Conservation (phyloP, 345 rosid genomes). For the Gossypium anomalum region DNA sequence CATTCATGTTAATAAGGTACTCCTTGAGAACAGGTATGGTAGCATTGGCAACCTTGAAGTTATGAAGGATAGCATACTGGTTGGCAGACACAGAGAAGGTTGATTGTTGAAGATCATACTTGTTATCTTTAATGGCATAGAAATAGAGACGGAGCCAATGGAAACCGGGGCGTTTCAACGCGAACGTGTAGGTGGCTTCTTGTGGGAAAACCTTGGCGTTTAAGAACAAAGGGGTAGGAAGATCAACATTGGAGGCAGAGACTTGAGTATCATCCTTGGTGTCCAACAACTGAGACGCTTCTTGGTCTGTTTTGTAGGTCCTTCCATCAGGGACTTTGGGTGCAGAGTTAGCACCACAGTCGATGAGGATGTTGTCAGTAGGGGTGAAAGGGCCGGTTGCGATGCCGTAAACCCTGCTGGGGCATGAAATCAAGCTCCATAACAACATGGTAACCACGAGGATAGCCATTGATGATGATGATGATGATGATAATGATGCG, state of each 20-base stretch:
- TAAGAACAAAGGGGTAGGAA: conserved; percentile 50
- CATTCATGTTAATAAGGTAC: conserved; percentile 52
- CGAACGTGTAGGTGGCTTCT: conserved; percentile 51
- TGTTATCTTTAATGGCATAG: conserved; percentile 35
- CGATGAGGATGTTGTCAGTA: conserved; percentile 51
- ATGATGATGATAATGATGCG: conserved; percentile 15
- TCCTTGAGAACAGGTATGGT: conserved; percentile 43
- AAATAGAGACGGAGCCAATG: conserved; percentile 80
- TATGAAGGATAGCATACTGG: conserved; percentile 56
- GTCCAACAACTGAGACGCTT: conserved; percentile 36
- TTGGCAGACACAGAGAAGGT: conserved; percentile 52
- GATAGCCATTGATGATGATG: background rate
- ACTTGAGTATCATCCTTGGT: conserved; percentile 44
- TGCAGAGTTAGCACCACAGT: conserved; percentile 48
- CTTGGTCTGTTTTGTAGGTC: conserved; percentile 56
- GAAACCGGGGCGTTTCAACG: conserved; percentile 49
- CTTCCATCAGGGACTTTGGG: conserved; percentile 55
- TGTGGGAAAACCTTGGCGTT: conserved; percentile 53
- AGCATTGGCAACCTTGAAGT: conserved; percentile 39
- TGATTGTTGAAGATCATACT: conserved; percentile 48
- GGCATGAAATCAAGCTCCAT: background rate
- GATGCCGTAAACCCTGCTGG: background rate
- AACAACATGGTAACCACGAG: background rate
- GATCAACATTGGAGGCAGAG: conserved; percentile 41
- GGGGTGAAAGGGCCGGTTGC: conserved; percentile 31